These are phyloP conservation scores for Mycena metata DNA, from an alignment of 768 basidiomycete species.

Conservation along the genomic window DNA sequence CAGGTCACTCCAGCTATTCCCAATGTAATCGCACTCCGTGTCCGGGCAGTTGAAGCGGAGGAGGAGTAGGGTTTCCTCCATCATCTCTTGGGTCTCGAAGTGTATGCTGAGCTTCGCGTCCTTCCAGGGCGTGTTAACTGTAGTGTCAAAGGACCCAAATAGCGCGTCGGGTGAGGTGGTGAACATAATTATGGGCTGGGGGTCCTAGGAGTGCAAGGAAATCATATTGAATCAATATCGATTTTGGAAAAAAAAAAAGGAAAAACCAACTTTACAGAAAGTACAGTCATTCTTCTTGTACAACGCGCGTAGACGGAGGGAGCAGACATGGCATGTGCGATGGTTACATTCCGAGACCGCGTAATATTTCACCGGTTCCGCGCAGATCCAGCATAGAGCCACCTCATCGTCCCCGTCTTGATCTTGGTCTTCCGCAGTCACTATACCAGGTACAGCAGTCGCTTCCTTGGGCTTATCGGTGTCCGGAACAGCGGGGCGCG, in stretches of 20 bases:
- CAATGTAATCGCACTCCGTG: conserved; percentile 84
- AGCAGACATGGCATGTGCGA: conserved; percentile 95
- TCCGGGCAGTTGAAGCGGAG: conserved; percentile 97
- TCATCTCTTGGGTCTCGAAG: conserved; percentile 94
- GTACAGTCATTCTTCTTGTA: conserved; percentile 97
- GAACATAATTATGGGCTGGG: conserved; percentile 82
- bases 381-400: conserved; percentile 91
- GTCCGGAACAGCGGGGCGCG: conserved; percentile 1
- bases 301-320: conserved; percentile 86
- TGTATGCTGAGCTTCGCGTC: conserved; percentile 81
- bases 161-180: conserved; percentile 72
- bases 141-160: conserved; percentile 71
- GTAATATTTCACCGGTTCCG: conserved; percentile 93
- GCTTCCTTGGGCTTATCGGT: not conserved
- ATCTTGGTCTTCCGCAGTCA: not conserved
- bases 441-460: not conserved
- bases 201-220: conserved; percentile 61
- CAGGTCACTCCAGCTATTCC: conserved; percentile 90
- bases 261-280: conserved; percentile 87
- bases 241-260: not conserved
- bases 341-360: conserved; percentile 93
- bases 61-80: conserved; percentile 93
- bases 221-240: not conserved
- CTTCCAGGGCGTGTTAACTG: conserved; percentile 70
- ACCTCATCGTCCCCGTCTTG: conserved; percentile 50